A percentile compares a stretch with the other conserved stretches of the same genome.
These are phyloP conservation scores for Russula compacta DNA, from an alignment of 768 basidiomycete species.

Conservation along the genomic window DNA sequence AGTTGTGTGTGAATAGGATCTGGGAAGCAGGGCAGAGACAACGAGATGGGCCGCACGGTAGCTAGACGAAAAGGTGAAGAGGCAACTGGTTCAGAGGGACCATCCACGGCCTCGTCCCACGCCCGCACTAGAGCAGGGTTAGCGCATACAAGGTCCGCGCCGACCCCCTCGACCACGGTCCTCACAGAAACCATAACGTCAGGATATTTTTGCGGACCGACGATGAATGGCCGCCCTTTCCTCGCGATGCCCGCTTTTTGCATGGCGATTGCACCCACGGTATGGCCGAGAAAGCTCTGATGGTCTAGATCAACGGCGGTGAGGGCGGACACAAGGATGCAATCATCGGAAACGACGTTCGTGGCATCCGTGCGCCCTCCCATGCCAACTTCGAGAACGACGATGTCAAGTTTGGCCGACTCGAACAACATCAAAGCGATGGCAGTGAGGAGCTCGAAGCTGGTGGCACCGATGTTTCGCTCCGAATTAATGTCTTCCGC, in stretches of 20 bases:
- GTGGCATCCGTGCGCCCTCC: slow-evolving; percentile 91
- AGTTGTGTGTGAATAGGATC: slow-evolving; percentile 42
- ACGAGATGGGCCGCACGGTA: slow-evolving; percentile 34
- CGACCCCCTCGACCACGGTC: slow-evolving; percentile 33
- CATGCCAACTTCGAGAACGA: slow-evolving; percentile 90
- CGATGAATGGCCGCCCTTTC: slow-evolving; percentile 47
- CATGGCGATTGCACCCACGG: slow-evolving; percentile 59
- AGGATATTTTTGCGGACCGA: slow-evolving; percentile 52
- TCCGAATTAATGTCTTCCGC: slow-evolving; percentile 43
- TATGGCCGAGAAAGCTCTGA: slow-evolving; percentile 77
- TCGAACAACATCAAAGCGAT: slow-evolving; percentile 76
- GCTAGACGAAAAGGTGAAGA: slow-evolving; percentile 28
- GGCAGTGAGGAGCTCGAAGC: slow-evolving; percentile 81
- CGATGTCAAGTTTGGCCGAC: slow-evolving; percentile 58
- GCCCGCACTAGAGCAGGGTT: slow-evolving; percentile 29
- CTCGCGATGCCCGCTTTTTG: slow-evolving; percentile 84
- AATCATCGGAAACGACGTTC: slow-evolving; percentile 68
- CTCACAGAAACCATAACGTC: slow-evolving; percentile 40
- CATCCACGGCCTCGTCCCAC: slow-evolving; percentile 32
- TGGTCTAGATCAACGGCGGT: slow-evolving; percentile 91
- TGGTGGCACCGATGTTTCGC: slow-evolving; percentile 42
- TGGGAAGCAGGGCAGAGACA: slow-evolving; percentile 36
- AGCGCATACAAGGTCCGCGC: slow-evolving; percentile 30
- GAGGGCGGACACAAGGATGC: slow-evolving; percentile 69
- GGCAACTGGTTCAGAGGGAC: slow-evolving; percentile 25